Evolutionary conservation across 139 green algal species (phyloP).

Genomic region (Choricystis sp.): DNA sequence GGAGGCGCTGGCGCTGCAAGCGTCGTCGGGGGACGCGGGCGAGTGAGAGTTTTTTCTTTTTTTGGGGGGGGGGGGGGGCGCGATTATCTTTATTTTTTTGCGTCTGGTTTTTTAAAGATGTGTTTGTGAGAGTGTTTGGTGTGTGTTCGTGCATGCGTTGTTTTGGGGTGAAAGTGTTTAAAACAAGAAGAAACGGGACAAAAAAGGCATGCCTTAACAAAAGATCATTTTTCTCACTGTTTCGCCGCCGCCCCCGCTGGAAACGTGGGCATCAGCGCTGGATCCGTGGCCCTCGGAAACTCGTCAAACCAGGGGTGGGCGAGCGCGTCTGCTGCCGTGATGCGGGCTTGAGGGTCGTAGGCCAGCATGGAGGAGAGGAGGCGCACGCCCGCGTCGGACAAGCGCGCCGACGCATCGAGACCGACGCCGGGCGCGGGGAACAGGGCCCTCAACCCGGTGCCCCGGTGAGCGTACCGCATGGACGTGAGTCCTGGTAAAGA

Average conservation of each 20-base stretch:
- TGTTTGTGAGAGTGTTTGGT: neutral
- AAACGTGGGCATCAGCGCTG: constrained; percentile 24
- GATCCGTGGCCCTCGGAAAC: constrained; percentile 31
- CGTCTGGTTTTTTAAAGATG: neutral
- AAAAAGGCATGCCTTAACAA: neutral
- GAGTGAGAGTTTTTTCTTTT: neutral
- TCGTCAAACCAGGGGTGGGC: constrained; percentile 54
- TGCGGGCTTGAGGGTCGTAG: constrained; percentile 26
- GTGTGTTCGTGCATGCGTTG: neutral
- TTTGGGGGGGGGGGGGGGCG: neutral
- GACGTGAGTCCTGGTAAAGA: constrained; percentile 41
- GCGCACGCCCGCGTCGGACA: constrained; percentile 41
- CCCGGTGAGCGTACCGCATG: constrained; percentile 23
- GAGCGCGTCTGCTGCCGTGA: constrained; percentile 43
- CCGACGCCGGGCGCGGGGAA: constrained; percentile 21
- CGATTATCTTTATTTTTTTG: neutral
- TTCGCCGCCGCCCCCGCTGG: neutral
- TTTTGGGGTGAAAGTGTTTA: neutral
- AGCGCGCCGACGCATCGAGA: neutral
- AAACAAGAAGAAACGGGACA: constrained; percentile 1
- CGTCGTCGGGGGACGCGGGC: neutral
- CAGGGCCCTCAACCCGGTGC: constrained; percentile 26
- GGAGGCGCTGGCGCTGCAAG: neutral
- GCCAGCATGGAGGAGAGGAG: constrained; percentile 27
- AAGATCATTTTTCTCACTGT: neutral